These are phyloP conservation scores for Xylariomycetidae sp. DNA, from an alignment of 2,329 filamentous ascomycete species.

Conservation along the genomic window DNA sequence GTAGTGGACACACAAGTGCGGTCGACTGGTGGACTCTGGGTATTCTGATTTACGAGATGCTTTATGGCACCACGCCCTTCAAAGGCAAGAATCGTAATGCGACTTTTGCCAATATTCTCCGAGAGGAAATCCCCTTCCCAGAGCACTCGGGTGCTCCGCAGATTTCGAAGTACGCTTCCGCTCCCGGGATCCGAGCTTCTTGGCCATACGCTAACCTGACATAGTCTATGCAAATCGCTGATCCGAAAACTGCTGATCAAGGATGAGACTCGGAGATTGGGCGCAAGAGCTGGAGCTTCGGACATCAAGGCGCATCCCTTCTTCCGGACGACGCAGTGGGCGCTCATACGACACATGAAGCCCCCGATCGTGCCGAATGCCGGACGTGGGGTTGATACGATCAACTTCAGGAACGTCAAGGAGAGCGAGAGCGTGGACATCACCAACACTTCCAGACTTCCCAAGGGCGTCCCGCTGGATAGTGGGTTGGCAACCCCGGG, in stretches of 20 bases:
- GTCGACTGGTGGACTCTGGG: slow-evolving; percentile 99
- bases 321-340: slow-evolving; percentile 95
- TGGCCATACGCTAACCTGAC: slow-evolving; percentile 5
- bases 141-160: slow-evolving; percentile 78
- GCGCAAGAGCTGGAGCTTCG: slow-evolving; percentile 88
- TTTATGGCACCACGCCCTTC: slow-evolving; percentile 97
- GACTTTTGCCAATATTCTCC: slow-evolving; percentile 93
- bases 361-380: slow-evolving; percentile 93
- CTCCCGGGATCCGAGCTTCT: background rate
- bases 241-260: slow-evolving; percentile 97
- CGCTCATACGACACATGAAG: slow-evolving; percentile 93
- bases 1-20: slow-evolving; percentile 94
- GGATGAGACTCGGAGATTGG: slow-evolving; percentile 88
- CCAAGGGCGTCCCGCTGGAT: slow-evolving; percentile 79
- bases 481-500: slow-evolving; percentile 81
- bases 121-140: slow-evolving; percentile 93
- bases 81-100: slow-evolving; percentile 99
- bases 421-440: slow-evolving; percentile 94
- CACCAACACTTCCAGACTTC: slow-evolving; percentile 49
- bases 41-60: slow-evolving; percentile 97
- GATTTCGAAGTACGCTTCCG: slow-evolving; percentile 74
- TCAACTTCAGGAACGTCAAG: slow-evolving; percentile 98
- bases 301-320: slow-evolving; percentile 96
- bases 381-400: slow-evolving; percentile 82
- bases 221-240: slow-evolving; percentile 87